Conservation (phyloP, 805 yeast species). For the Dipodascus albidus region DNA sequence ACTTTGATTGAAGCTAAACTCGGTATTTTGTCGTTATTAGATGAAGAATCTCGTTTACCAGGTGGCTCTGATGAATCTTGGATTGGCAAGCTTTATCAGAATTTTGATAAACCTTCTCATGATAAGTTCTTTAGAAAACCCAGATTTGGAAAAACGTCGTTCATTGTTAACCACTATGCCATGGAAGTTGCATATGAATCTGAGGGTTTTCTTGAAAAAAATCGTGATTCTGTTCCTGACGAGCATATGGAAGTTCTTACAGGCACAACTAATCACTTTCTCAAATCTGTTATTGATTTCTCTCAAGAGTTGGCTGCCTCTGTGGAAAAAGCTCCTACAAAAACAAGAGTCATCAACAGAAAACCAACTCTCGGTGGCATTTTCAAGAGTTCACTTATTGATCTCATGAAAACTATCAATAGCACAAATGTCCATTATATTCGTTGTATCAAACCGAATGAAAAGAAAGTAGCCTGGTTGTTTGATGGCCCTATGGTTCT, state of each 20-base stretch:
- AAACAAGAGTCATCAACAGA: slow-evolving; percentile 37
- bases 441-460: slow-evolving; percentile 95
- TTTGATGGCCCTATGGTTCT: slow-evolving; percentile 92
- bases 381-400: slow-evolving; percentile 84
- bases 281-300: slow-evolving; percentile 45
- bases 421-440: slow-evolving; percentile 94
- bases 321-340: slow-evolving; percentile 32
- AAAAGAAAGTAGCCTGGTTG: slow-evolving; percentile 88
- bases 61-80: slow-evolving; percentile 88
- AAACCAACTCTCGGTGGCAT: slow-evolving; percentile 94
- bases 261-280: slow-evolving; percentile 52
- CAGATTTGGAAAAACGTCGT: slow-evolving; percentile 84
- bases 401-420: slow-evolving; percentile 83
- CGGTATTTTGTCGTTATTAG: slow-evolving; percentile 80
- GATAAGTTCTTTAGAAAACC: slow-evolving; percentile 79
- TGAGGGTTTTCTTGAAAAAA: slow-evolving; percentile 93
- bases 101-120: slow-evolving; percentile 68
- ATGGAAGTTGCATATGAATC: slow-evolving; percentile 84
- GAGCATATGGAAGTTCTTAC: slow-evolving; percentile 82
- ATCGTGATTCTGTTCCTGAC: slow-evolving; percentile 94
- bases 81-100: slow-evolving; percentile 81
- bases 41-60: slow-evolving; percentile 92
- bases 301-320: slow-evolving; percentile 48
- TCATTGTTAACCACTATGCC: slow-evolving; percentile 88
- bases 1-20: slow-evolving; percentile 78